Conservation (phyloP, 2,329 filamentous ascomycete species). For the Hypoxylon sp. region DNA sequence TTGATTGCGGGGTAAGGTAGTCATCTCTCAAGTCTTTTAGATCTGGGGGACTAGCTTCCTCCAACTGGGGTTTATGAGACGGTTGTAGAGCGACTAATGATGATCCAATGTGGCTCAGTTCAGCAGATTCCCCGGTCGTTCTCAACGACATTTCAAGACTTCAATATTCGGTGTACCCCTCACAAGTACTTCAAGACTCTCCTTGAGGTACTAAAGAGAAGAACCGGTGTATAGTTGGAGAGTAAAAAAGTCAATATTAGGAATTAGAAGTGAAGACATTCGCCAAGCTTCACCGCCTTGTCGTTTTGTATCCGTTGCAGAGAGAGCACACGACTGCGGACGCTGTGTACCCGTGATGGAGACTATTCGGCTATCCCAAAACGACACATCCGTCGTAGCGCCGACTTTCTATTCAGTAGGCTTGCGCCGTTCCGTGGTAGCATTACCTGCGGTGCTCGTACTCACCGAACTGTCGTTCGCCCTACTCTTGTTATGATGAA, state of each 20-base stretch:
- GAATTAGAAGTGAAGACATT: not conserved
- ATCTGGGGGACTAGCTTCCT: not conserved
- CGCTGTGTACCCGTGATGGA: not conserved
- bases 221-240: not conserved
- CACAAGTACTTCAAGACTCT: not conserved
- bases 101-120: slow-evolving; percentile 6
- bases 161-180: not conserved
- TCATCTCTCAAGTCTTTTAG: not conserved
- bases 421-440: not conserved
- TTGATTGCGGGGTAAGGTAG: not conserved
- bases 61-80: not conserved
- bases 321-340: not conserved
- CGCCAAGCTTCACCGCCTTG: not conserved
- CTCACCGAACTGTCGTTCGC: not conserved
- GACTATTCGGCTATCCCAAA: not conserved
- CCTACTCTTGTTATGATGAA: not conserved
- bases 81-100: not conserved
- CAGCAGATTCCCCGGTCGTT: slow-evolving; percentile 3
- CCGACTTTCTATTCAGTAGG: not conserved
- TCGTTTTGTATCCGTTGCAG: not conserved
- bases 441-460: not conserved
- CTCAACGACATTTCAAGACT: not conserved
- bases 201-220: not conserved
- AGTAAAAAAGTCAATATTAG: not conserved
- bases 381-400: not conserved